Evolutionary conservation across 2,329 filamentous ascomycete species (phyloP).

Genomic region (Arachnomyces sp.): DNA sequence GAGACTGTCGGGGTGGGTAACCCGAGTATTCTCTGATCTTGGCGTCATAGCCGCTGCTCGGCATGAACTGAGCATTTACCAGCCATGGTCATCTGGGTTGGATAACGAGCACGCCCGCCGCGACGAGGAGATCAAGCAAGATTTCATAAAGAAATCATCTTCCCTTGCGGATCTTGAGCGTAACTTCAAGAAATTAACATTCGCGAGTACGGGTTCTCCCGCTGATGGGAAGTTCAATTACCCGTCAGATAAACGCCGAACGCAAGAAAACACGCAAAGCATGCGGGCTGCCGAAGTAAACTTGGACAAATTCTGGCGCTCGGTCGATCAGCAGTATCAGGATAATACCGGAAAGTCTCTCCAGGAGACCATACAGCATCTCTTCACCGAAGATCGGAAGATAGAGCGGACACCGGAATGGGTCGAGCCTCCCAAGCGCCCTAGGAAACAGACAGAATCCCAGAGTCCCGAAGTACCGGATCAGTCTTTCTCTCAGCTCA

Average conservation of each 20-base stretch:
- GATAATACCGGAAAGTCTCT: conserved; percentile 3
- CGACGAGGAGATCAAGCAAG: neutral
- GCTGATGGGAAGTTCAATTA: conserved; percentile 37
- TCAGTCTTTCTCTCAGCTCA: too few relatives aligned
- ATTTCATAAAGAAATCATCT: neutral
- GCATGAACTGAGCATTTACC: conserved; percentile 39
- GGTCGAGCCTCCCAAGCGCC: conserved; percentile 27
- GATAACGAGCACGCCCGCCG: conserved; percentile 16
- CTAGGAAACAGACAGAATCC: neutral
- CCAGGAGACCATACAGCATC: conserved; percentile 3
- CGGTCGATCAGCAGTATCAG: conserved; percentile 20
- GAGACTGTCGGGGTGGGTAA: conserved; percentile 32
- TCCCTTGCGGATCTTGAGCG: neutral
- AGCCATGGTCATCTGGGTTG: conserved; percentile 40
- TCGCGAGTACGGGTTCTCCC: conserved; percentile 1
- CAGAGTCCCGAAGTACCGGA: too few relatives aligned
- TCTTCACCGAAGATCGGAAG: conserved; percentile 2
- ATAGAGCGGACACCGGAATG: conserved; percentile 44
- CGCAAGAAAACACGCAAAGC: conserved; percentile 35
- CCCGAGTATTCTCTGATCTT: conserved; percentile 35
- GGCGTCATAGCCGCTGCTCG: conserved; percentile 39
- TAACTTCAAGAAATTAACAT: neutral
- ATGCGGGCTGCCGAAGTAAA: conserved; percentile 42
- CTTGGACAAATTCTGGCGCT: conserved; percentile 43
- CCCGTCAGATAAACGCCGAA: conserved; percentile 42